Evolutionary conservation across 371 early-diverging fungal species (phyloP), one percentile per base, ranked within the genome.

Genomic region (Actinomortierella wolfii): DNA sequence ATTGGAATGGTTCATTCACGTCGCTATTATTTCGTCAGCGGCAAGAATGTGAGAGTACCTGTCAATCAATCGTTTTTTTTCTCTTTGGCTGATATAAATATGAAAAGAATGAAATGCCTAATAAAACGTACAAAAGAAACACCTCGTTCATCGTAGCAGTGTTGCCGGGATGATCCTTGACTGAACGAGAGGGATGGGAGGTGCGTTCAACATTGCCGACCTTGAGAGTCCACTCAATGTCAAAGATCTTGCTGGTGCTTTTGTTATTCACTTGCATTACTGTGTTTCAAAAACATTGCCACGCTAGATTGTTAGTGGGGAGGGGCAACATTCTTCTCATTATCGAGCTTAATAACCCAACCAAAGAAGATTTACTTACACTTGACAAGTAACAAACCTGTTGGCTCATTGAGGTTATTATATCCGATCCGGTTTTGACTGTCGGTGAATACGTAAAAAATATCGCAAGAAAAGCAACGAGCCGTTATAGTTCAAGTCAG

Each of bases 91-190:
- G n/a, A n/a, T n/a, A n/a, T n/a, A n/a, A n/a, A n/a, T n/a, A n/a
- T n/a, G n/a, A n/a, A n/a, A n/a, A n/a, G n/a, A n/a, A n/a, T n/a
- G n/a, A n/a, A n/a, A n/a, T n/a, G n/a, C n/a, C n/a, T n/a, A n/a
- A n/a, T n/a, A n/a, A n/a, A n/a, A 53, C 62, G 14, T 59, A 71
- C 71, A 71, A 71, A 29, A 71, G 41, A 45, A 71, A 71, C 34
- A 71, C 53, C 26, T 71, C 66, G 49, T 71, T 65, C 71, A 71
- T 65, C 15, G 62, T 71, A 1, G 62, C 71, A 11, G 71, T 71
- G 53, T 61, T 71, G 34, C 66, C 71, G 7, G 66, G 54, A 34
- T 52, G 65, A 24, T 65, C 71, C 45, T 71, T 71, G 62, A 65
- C 61, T 9, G 71, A 65, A 11, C 71, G 61, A 0, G 59, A 15